phyloP scores from a whole-genome alignment of 2,329 filamentous ascomycete genomes.

The Sarocladium kiliense region DNA sequence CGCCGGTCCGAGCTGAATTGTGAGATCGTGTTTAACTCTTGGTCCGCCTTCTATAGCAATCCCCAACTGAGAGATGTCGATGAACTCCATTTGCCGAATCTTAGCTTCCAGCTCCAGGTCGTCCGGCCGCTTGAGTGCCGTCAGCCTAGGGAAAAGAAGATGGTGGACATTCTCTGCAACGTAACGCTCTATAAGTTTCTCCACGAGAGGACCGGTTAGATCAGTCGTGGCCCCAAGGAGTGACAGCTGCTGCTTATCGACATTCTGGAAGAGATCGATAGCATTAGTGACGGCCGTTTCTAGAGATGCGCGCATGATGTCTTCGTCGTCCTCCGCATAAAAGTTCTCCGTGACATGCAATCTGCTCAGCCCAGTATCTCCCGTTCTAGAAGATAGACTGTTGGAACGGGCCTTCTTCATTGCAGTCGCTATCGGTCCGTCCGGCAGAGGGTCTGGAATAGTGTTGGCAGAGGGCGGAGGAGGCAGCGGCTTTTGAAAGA shows the following conservation, averaged over 20 bases:
- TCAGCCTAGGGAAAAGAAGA: slow-evolving; percentile 78
- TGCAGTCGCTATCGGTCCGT: slow-evolving; percentile 50
- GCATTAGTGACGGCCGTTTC: slow-evolving; percentile 90
- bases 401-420: slow-evolving; percentile 51
- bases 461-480: slow-evolving; percentile 60
- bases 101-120: slow-evolving; percentile 85
- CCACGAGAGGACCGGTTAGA: slow-evolving; percentile 84
- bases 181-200: slow-evolving; percentile 91
- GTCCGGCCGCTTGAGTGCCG: slow-evolving; percentile 70
- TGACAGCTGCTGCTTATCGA: slow-evolving; percentile 93
- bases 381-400: slow-evolving; percentile 33
- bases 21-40: slow-evolving; percentile 75
- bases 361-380: slow-evolving; percentile 26
- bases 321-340: slow-evolving; percentile 84
- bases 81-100: slow-evolving; percentile 86
- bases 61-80: slow-evolving; percentile 92
- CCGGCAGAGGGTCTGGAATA: slow-evolving; percentile 54
- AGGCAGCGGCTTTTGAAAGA: slow-evolving; percentile 80
- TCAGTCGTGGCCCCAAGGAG: slow-evolving; percentile 89
- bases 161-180: slow-evolving; percentile 90
- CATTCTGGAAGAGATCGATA: slow-evolving; percentile 91
- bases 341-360: slow-evolving; percentile 56
- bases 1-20: slow-evolving; percentile 68
- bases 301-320: slow-evolving; percentile 79
- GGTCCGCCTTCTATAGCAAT: slow-evolving; percentile 77